phyloP scores from a whole-genome alignment of 208 protist genomes.

The Wallacemonas collosoma region DNA sequence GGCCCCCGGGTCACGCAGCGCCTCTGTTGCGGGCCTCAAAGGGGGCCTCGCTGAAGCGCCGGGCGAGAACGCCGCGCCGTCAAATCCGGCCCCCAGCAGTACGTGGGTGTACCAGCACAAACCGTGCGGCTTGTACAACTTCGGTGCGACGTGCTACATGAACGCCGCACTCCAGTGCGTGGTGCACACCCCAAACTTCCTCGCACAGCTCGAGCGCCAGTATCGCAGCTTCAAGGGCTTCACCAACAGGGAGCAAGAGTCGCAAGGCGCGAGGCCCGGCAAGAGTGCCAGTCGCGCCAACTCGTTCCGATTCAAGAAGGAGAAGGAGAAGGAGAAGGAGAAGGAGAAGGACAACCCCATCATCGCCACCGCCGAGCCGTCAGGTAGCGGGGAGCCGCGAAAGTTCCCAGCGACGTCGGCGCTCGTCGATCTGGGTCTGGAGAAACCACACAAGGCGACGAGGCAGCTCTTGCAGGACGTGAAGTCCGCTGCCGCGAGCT shows the following conservation, averaged over 20 bases:
- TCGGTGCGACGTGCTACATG: constrained; percentile 97
- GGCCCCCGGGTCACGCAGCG: constrained; percentile 1
- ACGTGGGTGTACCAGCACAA: constrained; percentile 16
- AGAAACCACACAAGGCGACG: not conserved
- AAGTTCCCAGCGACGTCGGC: constrained; percentile 37
- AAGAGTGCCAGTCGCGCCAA: constrained; percentile 6
- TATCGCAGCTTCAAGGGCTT: constrained; percentile 20
- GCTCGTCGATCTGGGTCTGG: constrained; percentile 44
- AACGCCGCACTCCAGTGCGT: constrained; percentile 96
- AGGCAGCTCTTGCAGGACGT: constrained; percentile 50
- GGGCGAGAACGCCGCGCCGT: not conserved
- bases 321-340: not conserved
- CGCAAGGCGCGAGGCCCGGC: not conserved
- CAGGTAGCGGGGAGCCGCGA: constrained; percentile 14
- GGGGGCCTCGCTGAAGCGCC: not conserved
- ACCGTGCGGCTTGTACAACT: constrained; percentile 76
- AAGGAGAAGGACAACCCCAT: constrained; percentile 10
- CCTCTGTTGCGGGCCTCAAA: not conserved
- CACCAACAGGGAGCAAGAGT: constrained; percentile 19
- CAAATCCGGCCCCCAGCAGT: not conserved
- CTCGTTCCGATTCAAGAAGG: constrained; percentile 11
- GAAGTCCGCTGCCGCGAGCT: constrained; percentile 58
- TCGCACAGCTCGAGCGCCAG: constrained; percentile 34
- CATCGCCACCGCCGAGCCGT: not conserved
- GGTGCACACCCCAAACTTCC: constrained; percentile 53